Evolutionary conservation across 2,329 filamentous ascomycete species (phyloP), one percentile per base, ranked within the genome.

Genomic region (Colletotrichum tofieldiae): DNA sequence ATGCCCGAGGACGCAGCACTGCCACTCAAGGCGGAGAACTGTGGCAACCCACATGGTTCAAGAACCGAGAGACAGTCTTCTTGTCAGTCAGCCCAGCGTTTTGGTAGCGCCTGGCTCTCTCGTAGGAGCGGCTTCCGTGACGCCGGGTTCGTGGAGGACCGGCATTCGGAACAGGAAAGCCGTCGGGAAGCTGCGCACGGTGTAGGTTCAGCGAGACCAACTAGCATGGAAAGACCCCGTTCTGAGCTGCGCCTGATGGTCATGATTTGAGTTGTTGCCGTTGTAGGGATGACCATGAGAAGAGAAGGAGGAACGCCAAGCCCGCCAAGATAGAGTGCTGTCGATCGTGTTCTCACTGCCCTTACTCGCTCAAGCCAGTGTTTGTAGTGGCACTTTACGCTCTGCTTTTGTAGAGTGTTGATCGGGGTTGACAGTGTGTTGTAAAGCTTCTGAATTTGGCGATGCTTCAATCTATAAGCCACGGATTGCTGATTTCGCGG

Each of bases 221-320:
- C n/a, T 35, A 58, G 35, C 35, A 58, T 58, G 54, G 54, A n/a
- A n/a, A 58, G 54, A 58, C 54, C 54, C 20, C 54, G n/a, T 58
- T 16, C 18, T 37, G 11, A 20, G 11, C 32, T 23, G 54, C 2
- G 54, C 14, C 20, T 41, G 35, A 18, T 18, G 54, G 23, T 26
- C n/a, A 18, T 41, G 35, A 26, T 41, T 58, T 41, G n/a, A 58
- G 54, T 41, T 9, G n/a, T 41, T 26, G 35, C n/a, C 54, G 26
- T 12, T 8, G n/a, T 41, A 35, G 54, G n/a, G 35, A 41, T 41
- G 11, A 6, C n/a, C 35, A 18, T 26, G 45, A 18, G 35, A 37
- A 32, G 29, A 39, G 35, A 1, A 41, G n/a, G 23, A 26, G 54
- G 35, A n/a, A 41, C 7, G 35, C n/a, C 35, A n/a, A 41, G 54